Conservation (phyloP, 768 basidiomycete genomes). For the Porpolomopsis calyptriformis region DNA sequence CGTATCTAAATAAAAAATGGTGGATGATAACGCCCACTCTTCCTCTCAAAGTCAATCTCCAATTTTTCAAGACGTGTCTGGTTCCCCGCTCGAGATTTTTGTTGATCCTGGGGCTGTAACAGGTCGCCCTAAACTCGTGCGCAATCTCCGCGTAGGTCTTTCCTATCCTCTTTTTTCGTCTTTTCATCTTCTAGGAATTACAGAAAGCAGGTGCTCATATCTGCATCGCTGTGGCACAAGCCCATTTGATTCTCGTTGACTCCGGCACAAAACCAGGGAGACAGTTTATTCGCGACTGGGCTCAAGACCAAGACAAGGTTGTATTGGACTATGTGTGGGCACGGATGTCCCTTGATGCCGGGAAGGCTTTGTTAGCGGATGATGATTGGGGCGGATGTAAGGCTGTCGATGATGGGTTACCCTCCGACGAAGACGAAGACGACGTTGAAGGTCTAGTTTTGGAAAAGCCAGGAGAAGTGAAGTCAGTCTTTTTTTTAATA, state of each 20-base stretch:
- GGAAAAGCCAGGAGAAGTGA: constrained; percentile 18
- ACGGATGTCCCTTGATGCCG: constrained; percentile 31
- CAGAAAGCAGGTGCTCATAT: constrained; percentile 50
- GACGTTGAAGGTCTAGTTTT: constrained; percentile 29
- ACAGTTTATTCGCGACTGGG: constrained; percentile 51
- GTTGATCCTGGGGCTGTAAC: constrained; percentile 45
- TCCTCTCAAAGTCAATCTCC: constrained; percentile 9
- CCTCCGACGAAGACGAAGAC: constrained; percentile 28
- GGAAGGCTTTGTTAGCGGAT: constrained; percentile 32
- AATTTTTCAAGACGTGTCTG: constrained; percentile 31
- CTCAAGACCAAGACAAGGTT: constrained; percentile 37
- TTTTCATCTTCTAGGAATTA: constrained; percentile 3
- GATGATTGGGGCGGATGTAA: constrained; percentile 45
- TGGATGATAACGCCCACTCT: constrained; percentile 6
- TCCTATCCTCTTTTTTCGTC: constrained; percentile 1
- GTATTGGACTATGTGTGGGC: constrained; percentile 49
- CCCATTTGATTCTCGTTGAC: constrained; percentile 53
- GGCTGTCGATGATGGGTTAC: constrained; percentile 30
- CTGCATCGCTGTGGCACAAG: constrained; percentile 38
- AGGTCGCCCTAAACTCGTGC: constrained; percentile 41
- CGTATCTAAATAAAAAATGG: not conserved
- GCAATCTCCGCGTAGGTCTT: constrained; percentile 34
- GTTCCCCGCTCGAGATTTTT: constrained; percentile 38
- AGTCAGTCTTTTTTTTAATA: constrained; percentile 29
- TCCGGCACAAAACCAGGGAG: constrained; percentile 38